These are phyloP conservation scores for Sphaerobolus stellatus DNA, from an alignment of 1,284 basidiomycete genomes.

Conservation along the genomic window DNA sequence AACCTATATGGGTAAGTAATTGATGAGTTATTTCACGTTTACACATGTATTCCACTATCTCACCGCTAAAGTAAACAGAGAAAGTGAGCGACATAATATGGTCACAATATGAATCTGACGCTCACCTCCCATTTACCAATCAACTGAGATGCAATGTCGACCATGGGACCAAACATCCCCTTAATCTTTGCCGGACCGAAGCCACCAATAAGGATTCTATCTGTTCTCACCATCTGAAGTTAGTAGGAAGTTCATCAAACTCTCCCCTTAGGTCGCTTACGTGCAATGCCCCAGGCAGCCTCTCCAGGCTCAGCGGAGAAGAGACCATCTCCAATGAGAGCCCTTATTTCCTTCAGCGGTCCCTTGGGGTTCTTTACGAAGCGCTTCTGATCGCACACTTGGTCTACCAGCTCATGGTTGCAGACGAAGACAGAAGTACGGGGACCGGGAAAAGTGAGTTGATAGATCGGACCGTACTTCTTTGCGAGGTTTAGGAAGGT, in stretches of 20 bases:
- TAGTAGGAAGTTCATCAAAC: too few relatives aligned
- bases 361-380: slow-evolving; percentile 43
- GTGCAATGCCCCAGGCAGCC: slow-evolving; percentile 49
- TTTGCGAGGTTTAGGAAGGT: too few relatives aligned
- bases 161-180: slow-evolving; percentile 52
- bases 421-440: slow-evolving; percentile 33
- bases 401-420: slow-evolving; percentile 41
- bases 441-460: slow-evolving; percentile 41
- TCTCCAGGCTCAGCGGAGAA: slow-evolving; percentile 47
- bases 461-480: slow-evolving; percentile 49
- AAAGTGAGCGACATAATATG: not conserved
- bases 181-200: slow-evolving; percentile 48
- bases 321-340: slow-evolving; percentile 45
- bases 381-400: slow-evolving; percentile 45
- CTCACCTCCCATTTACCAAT: slow-evolving; percentile 48
- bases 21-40: not conserved
- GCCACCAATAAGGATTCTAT: slow-evolving; percentile 53
- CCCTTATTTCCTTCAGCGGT: slow-evolving; percentile 39
- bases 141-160: slow-evolving; percentile 49
- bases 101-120: not conserved
- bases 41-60: not conserved
- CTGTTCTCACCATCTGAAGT: too few relatives aligned
- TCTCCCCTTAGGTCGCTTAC: slow-evolving; percentile 34
- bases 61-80: too few relatives aligned
- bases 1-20: slow-evolving; percentile 30